These are phyloP conservation scores for Ananas comosus DNA, from an alignment of 176 grass and related monocot genomes.

Conservation along the genomic window DNA sequence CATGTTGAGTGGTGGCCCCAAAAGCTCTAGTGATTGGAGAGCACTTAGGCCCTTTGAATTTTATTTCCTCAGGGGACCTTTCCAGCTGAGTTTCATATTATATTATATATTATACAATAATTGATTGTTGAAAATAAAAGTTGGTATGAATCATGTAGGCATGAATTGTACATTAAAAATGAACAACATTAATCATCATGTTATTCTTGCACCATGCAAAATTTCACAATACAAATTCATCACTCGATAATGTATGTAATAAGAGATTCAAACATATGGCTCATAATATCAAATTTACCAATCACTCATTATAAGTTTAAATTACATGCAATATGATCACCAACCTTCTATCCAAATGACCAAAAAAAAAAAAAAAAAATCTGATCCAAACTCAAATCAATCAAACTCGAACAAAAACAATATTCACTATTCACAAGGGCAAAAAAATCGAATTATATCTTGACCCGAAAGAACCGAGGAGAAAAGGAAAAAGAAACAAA, in stretches of 20 bases:
- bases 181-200: no score
- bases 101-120: neutral
- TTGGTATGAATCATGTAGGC: no score
- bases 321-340: neutral
- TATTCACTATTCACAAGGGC: neutral
- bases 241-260: neutral
- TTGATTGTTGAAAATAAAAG: neutral
- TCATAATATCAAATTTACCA: neutral
- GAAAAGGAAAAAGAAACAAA: neutral
- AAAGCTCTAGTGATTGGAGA: no score
- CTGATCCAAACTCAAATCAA: neutral
- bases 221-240: no score
- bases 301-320: neutral
- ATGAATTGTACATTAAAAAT: no score
- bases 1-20: no score
- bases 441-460: neutral
- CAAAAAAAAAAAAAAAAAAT: neutral
- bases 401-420: neutral
- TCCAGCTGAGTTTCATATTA: no score
- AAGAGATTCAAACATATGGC: neutral
- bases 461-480: neutral
- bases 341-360: neutral
- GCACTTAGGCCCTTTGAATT: no score
- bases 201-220: no score
- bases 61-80: no score